These are phyloP conservation scores for Globisporangium nagaii DNA, from an alignment of 352 stramenopile genomes.

Conservation along the genomic window DNA sequence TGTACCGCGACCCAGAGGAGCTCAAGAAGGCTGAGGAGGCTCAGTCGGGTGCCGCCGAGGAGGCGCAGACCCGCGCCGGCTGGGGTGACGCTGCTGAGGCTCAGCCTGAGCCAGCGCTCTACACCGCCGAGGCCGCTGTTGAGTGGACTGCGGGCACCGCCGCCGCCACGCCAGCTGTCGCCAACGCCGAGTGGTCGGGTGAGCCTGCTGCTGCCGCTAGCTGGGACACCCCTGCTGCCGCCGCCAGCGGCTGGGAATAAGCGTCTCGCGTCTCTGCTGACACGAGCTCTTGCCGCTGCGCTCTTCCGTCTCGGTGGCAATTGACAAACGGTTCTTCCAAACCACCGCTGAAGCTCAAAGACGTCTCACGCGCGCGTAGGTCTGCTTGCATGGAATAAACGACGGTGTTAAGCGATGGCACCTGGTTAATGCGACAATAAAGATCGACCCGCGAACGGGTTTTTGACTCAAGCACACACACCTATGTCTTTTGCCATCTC, in stretches of 20 bases:
- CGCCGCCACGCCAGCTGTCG: conserved; percentile 25
- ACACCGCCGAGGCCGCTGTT: conserved; percentile 36
- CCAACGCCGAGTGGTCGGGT: conserved; percentile 72
- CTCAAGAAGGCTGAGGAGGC: conserved; percentile 99
- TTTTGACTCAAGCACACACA: not conserved
- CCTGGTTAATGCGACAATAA: conserved; percentile 86
- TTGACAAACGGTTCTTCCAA: not conserved
- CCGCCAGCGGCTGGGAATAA: conserved; percentile 79
- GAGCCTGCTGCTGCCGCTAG: conserved; percentile 47
- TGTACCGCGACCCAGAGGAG: conserved; percentile 99
- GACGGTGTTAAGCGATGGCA: conserved; percentile 91
- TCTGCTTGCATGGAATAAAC: conserved; percentile 85
- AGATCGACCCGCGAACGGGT: conserved; percentile 16
- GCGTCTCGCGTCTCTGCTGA: conserved; percentile 16
- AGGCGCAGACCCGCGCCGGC: conserved; percentile 56
- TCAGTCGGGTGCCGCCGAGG: conserved; percentile 82
- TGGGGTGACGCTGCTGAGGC: conserved; percentile 65
- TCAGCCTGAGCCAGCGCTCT: conserved; percentile 46
- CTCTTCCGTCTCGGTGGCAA: not conserved
- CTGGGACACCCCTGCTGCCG: conserved; percentile 49
- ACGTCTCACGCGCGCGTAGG: conserved; percentile 3
- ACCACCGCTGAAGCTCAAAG: conserved; percentile 1
- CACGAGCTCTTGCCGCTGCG: not conserved
- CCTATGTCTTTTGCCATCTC: not conserved
- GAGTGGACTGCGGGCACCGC: conserved; percentile 59